phyloP scores from a whole-genome alignment of 2,329 filamentous ascomycete genomes.

The Xylariaceae sp. region DNA sequence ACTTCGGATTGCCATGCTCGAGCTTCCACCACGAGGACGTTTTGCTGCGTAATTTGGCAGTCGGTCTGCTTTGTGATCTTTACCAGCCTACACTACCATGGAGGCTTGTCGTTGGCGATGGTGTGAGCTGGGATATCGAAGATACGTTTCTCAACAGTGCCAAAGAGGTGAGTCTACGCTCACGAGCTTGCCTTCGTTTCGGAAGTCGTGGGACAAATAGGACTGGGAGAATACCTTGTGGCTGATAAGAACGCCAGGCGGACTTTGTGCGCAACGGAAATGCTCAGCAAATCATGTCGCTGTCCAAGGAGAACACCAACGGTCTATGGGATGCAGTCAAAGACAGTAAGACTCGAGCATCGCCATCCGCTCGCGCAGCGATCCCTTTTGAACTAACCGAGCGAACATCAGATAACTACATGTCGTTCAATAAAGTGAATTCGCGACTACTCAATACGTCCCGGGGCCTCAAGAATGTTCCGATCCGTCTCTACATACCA shows the following conservation, averaged over 20 bases:
- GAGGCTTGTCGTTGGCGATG: slow-evolving; percentile 52
- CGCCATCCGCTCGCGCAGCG: background rate
- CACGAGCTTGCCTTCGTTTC: background rate
- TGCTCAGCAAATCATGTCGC: slow-evolving; percentile 82
- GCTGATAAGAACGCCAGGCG: slow-evolving; percentile 44
- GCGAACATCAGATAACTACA: slow-evolving; percentile 59
- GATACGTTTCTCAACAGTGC: slow-evolving; percentile 62
- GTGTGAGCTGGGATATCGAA: slow-evolving; percentile 54
- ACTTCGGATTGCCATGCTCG: slow-evolving; percentile 51
- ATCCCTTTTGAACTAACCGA: background rate
- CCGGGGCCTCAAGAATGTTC: slow-evolving; percentile 74
- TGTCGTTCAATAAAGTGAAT: slow-evolving; percentile 70
- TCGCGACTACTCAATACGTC: slow-evolving; percentile 72
- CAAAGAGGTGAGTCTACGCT: slow-evolving; percentile 49
- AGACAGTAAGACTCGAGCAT: slow-evolving; percentile 51
- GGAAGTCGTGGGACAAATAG: background rate
- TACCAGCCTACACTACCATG: slow-evolving; percentile 54
- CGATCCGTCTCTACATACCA: slow-evolving; percentile 80
- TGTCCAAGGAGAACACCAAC: slow-evolving; percentile 79
- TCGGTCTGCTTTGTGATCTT: slow-evolving; percentile 46
- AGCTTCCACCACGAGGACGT: slow-evolving; percentile 51
- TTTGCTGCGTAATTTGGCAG: slow-evolving; percentile 30
- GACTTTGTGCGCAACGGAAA: slow-evolving; percentile 86
- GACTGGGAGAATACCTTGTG: background rate
- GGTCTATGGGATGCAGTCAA: slow-evolving; percentile 78